Evolutionary conservation across 2,329 filamentous ascomycete species (phyloP).

Genomic region (Colletotrichum salicis): DNA sequence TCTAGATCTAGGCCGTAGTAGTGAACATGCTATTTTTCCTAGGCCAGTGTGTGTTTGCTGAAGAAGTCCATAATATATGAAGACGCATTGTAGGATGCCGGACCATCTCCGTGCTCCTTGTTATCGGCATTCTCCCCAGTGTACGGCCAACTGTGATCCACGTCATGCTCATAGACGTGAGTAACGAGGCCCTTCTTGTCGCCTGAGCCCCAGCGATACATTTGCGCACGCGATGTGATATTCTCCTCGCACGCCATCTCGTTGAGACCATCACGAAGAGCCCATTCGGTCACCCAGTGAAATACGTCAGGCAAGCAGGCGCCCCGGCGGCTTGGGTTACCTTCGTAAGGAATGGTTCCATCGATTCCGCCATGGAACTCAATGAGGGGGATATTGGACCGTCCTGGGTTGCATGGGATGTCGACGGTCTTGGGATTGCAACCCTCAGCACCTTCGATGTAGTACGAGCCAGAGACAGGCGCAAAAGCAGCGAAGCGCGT

Average conservation of each 20-base stretch:
- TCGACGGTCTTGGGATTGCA: constrained; percentile 49
- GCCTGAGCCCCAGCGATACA: constrained; percentile 10
- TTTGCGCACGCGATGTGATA: not conserved
- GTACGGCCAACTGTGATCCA: constrained; percentile 37
- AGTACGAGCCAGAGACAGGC: constrained; percentile 53
- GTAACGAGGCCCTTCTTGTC: constrained; percentile 2
- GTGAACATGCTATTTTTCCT: not conserved
- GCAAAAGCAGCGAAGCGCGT: constrained; percentile 54
- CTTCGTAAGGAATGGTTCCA: constrained; percentile 55
- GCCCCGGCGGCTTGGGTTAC: constrained; percentile 50
- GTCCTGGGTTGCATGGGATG: constrained; percentile 49
- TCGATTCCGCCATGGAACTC: constrained; percentile 63
- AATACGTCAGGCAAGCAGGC: constrained; percentile 57
- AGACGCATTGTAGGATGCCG: constrained; percentile 38
- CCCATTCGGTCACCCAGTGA: constrained; percentile 53
- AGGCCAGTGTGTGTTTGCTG: not conserved
- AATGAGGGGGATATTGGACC: constrained; percentile 54
- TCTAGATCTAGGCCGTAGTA: not conserved
- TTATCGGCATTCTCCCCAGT: constrained; percentile 35
- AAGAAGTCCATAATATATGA: constrained; percentile 36
- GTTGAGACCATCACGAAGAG: constrained; percentile 42
- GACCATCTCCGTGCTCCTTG: constrained; percentile 26
- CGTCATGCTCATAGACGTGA: constrained; percentile 27
- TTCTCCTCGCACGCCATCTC: not conserved
- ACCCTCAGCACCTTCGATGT: constrained; percentile 46